Evolutionary conservation across 148 eudicot genomes (phyloP).

Genomic region (Nepenthes gracilis): DNA sequence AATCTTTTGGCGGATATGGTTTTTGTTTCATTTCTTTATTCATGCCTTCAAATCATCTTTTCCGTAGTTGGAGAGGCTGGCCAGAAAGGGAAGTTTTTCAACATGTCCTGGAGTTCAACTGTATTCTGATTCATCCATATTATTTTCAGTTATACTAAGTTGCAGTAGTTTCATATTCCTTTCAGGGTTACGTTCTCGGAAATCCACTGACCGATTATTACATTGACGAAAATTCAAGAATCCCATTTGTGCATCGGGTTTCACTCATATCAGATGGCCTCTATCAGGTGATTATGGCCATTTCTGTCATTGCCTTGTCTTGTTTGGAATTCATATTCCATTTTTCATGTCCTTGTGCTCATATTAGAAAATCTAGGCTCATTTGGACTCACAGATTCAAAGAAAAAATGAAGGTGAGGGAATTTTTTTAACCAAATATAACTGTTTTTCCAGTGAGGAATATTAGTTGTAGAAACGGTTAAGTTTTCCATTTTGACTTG

Average conservation of each 20-base stretch:
- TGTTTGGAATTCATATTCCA: background rate
- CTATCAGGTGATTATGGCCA: constrained; percentile 13
- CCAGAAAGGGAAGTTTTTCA: background rate
- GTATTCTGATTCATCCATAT: background rate
- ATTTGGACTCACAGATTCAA: no score
- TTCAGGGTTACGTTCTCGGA: constrained; percentile 19
- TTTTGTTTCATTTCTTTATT: background rate
- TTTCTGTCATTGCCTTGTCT: background rate
- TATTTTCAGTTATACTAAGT: background rate
- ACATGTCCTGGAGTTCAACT: background rate
- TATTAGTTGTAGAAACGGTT: no score
- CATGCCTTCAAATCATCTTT: background rate
- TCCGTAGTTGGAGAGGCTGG: no score
- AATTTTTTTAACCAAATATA: no score
- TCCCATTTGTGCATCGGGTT: constrained; percentile 10
- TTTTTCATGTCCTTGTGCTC: background rate
- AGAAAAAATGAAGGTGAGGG: no score
- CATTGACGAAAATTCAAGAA: background rate
- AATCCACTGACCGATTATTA: constrained; percentile 8
- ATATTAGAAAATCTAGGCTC: background rate
- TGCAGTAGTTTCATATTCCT: no score
- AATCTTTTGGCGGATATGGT: background rate
- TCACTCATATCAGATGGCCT: constrained; percentile 20
- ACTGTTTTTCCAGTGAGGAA: no score
- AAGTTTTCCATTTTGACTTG: no score